Evolutionary conservation across 2,329 filamentous ascomycete genomes (phyloP).

Genomic region (Botrytis medusae): DNA sequence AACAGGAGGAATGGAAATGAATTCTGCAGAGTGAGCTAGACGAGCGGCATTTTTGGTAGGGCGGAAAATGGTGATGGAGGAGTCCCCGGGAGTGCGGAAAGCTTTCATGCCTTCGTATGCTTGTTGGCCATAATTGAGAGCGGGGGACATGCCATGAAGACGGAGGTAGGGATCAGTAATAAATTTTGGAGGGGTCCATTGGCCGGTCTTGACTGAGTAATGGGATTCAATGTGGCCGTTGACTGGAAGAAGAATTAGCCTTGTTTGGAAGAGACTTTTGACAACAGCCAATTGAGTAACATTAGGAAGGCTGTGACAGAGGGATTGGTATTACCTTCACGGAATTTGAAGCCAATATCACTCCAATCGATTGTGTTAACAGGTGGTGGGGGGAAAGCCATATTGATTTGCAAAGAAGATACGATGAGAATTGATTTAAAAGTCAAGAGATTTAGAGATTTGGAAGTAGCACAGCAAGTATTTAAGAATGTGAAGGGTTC

Average conservation of each 20-base stretch:
- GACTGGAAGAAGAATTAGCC: constrained; percentile 52
- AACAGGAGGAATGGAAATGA: constrained; percentile 79
- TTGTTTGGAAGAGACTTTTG: neutral
- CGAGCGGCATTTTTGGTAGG: constrained; percentile 80
- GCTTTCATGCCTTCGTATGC: constrained; percentile 98
- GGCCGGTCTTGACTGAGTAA: constrained; percentile 70
- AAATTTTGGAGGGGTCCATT: constrained; percentile 79
- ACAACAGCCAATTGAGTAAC: neutral
- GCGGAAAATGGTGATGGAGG: constrained; percentile 78
- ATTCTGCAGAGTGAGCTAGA: constrained; percentile 80
- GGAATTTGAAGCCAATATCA: constrained; percentile 88
- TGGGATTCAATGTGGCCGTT: constrained; percentile 92
- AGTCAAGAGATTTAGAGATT: neutral
- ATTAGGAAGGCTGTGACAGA: constrained; percentile 4
- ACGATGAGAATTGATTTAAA: neutral
- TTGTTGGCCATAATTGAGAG: constrained; percentile 95
- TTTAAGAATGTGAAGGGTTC: neutral
- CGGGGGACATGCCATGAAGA: constrained; percentile 93
- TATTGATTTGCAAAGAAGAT: constrained; percentile 29
- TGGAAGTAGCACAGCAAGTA: neutral
- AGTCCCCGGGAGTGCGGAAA: constrained; percentile 72
- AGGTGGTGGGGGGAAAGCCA: constrained; percentile 72
- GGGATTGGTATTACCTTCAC: constrained; percentile 64
- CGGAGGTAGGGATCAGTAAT: constrained; percentile 80
- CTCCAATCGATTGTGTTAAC: constrained; percentile 86